Evolutionary conservation across 2,329 filamentous ascomycete species (phyloP), one percentile per base, ranked within the genome.

Genomic region (Cryphonectria japonica): DNA sequence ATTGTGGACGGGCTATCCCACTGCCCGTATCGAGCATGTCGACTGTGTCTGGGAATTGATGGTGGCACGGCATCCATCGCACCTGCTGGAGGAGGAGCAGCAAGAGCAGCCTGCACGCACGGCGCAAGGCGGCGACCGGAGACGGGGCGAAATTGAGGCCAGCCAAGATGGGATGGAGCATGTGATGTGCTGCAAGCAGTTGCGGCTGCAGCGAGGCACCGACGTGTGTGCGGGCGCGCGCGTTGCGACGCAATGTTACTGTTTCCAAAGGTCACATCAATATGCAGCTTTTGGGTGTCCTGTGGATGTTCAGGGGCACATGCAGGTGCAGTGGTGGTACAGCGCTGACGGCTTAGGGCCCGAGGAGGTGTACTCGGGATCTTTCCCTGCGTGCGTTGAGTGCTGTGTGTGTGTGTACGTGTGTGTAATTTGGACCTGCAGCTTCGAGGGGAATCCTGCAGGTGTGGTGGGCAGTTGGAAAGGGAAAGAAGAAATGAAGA

Each of bases 11-110:
- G 71, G 65, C 52, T 63, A 41, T 73, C 69, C 57, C 52, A 43
- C 39, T 68, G 64, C 26, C 67, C 67, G 63, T 61, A 69, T 64
- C 59, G 71, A 50, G 71, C 57, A 72, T 74, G 74, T 76, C 75
- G 69, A 72, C 74, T 39, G 43, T 72, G 67, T 39, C 72, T 67
- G 59, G 71, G 46, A 61, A 69, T 71, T 73, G 74, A 64, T 71
- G 77, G 50, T 77, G 73, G 70, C 74, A 75, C 60, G 46, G 64
- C 69, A 61, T 73, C 71, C 71, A 73, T 73, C 46, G 61, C 69
- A 61, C 62, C 60, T 67, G 57, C 2, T 6, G 52, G 46, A 39
- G 64, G 63, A 57, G 57, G 32, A 60, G 54, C 41, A 62, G 62
- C 41, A 52, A 9, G 37, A 34, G 37, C 32, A 26, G 61, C 37